Conservation (phyloP, 495 filamentous ascomycete species). For the Xylaria scruposa region DNA sequence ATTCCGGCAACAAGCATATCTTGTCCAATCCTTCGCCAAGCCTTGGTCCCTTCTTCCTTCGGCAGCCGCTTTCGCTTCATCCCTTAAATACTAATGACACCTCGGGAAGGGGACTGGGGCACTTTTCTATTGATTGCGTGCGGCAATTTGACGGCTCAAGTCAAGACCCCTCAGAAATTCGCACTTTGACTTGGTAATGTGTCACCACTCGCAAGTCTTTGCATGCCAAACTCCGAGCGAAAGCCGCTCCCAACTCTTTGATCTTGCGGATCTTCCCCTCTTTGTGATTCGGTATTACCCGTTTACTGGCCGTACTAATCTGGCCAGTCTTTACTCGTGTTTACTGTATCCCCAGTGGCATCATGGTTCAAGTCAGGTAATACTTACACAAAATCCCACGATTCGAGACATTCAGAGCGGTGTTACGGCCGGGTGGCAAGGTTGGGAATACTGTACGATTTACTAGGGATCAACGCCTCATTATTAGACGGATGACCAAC, state of each 20-base stretch:
- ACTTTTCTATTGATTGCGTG: conserved; percentile 17
- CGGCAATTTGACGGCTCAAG: neutral
- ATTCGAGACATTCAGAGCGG: neutral
- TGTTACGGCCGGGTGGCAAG: neutral
- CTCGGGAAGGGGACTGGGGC: conserved; percentile 22
- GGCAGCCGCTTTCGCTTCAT: neutral
- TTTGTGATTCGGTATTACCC: neutral
- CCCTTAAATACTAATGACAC: neutral
- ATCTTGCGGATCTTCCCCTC: neutral
- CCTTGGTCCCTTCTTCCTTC: neutral
- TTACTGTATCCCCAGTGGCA: neutral
- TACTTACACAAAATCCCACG: neutral
- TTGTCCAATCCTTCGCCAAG: conserved; percentile 14
- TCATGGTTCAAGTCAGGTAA: neutral
- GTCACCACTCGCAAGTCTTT: too few relatives aligned
- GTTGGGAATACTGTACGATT: neutral
- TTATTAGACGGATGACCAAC: neutral
- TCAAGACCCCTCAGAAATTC: neutral
- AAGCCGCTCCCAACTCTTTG: neutral
- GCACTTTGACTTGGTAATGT: too few relatives aligned
- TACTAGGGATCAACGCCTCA: neutral
- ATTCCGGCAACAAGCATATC: conserved; percentile 3
- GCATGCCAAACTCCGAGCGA: neutral
- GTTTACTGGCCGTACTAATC: neutral
- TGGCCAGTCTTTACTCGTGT: too few relatives aligned